These are phyloP conservation scores for Bothriochloa decipiens DNA, from an alignment of 176 grass and related monocot species.

Conservation along the genomic window DNA sequence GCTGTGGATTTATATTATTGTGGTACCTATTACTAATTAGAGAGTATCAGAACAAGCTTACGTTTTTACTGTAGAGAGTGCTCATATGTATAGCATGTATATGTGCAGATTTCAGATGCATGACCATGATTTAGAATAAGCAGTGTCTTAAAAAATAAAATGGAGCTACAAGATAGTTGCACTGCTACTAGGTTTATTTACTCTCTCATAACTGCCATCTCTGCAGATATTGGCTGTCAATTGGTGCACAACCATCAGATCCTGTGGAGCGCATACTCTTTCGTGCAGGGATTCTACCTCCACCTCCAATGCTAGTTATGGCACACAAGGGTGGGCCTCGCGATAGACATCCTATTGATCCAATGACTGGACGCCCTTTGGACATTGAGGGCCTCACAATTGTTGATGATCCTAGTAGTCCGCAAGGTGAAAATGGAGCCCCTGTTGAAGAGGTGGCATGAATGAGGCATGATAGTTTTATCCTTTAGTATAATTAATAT, in stretches of 20 bases:
- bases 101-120: background rate
- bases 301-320: constrained; percentile 71
- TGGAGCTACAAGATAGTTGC: background rate
- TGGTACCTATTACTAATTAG: background rate
- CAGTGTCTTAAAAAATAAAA: background rate
- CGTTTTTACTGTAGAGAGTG: background rate
- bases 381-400: constrained; percentile 24
- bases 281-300: constrained; percentile 68
- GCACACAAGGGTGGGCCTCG: constrained; percentile 64
- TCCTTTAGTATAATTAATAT: constrained; percentile 13
- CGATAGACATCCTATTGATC: constrained; percentile 51
- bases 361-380: constrained; percentile 62
- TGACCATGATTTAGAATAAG: background rate
- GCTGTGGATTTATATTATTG: background rate
- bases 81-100: background rate
- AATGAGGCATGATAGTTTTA: background rate
- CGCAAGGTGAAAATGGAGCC: constrained; percentile 21
- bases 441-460: constrained; percentile 4
- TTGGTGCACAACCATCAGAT: constrained; percentile 87
- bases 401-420: constrained; percentile 7
- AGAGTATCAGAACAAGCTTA: background rate
- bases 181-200: constrained; percentile 1
- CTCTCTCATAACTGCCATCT: background rate
- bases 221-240: constrained; percentile 75
- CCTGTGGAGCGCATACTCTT: constrained; percentile 74